Percentiles rank a stretch among this genome's conserved stretches.
phyloP scores from a whole-genome alignment of 345 rosid genomes.

The Lenwebbia sp. region DNA sequence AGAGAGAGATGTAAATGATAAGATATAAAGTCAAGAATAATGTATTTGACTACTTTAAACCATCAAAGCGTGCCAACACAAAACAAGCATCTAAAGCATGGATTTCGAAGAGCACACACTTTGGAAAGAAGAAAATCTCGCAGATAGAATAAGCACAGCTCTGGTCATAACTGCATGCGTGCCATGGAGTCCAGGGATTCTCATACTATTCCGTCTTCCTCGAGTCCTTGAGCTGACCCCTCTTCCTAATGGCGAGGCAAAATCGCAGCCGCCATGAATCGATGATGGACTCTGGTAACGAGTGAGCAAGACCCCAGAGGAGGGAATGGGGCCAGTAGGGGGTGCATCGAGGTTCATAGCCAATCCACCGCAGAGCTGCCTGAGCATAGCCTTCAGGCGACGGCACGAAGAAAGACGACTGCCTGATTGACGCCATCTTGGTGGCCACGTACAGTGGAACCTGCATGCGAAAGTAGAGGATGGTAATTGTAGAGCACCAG shows the following conservation, averaged over 20 bases:
- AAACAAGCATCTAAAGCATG: background rate
- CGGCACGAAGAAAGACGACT: constrained; percentile 37
- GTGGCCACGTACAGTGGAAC: constrained; percentile 42
- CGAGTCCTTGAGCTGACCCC: constrained; percentile 54
- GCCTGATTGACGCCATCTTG: constrained; percentile 39
- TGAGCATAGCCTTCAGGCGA: constrained; percentile 30
- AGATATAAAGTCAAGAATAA: background rate
- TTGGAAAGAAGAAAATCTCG: background rate
- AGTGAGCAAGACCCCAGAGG: constrained; percentile 17
- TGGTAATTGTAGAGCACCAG: background rate
- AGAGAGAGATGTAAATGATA: background rate
- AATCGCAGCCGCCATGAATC: constrained; percentile 30
- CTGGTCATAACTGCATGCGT: background rate
- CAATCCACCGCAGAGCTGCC: constrained; percentile 28
- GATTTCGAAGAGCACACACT: background rate
- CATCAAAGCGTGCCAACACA: background rate
- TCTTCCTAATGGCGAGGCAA: constrained; percentile 30
- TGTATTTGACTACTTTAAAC: background rate
- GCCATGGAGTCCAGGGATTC: background rate
- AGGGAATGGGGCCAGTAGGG: constrained; percentile 45
- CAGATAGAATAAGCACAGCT: background rate
- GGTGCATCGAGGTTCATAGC: constrained; percentile 38
- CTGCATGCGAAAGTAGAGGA: background rate
- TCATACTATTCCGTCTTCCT: constrained; percentile 40
- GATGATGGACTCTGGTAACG: constrained; percentile 16